Conservation (phyloP, 805 yeast genomes). For the Metschnikowia anglica region DNA sequence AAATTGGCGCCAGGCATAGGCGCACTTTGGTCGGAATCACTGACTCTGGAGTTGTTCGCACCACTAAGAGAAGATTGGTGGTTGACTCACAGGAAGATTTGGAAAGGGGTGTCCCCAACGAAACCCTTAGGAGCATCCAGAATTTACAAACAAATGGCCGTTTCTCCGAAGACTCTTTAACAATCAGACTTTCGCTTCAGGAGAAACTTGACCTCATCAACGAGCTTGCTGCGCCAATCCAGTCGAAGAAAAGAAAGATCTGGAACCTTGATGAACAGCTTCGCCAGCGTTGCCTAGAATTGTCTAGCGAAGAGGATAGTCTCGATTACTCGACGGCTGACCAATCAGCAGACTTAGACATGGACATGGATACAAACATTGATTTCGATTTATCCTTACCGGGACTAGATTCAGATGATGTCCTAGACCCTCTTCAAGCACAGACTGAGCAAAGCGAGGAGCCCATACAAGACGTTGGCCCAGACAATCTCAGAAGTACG, state of each 20-base stretch:
- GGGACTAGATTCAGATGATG: constrained; percentile 26
- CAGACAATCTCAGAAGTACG: constrained; percentile 48
- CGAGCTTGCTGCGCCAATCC: constrained; percentile 33
- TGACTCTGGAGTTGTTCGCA: constrained; percentile 46
- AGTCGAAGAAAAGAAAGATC: constrained; percentile 30
- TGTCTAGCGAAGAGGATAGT: constrained; percentile 26
- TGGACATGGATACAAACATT: constrained; percentile 22
- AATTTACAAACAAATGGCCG: constrained; percentile 23
- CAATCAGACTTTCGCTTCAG: constrained; percentile 28
- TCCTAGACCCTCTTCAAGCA: constrained; percentile 8
- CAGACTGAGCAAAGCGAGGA: constrained; percentile 11
- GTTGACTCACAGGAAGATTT: constrained; percentile 48
- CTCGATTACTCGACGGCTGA: constrained; percentile 4
- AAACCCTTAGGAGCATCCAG: constrained; percentile 34
- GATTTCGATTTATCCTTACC: constrained; percentile 31
- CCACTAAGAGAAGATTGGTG: constrained; percentile 45
- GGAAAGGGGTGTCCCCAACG: constrained; percentile 41
- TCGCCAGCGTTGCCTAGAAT: constrained; percentile 29
- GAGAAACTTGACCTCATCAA: constrained; percentile 37
- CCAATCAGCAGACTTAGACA: constrained; percentile 9
- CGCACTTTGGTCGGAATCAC: constrained; percentile 33
- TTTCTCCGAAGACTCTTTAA: constrained; percentile 22
- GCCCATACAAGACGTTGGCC: constrained; percentile 2
- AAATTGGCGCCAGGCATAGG: constrained; percentile 21
- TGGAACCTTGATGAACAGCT: constrained; percentile 34